Percentiles rank a stretch among this genome's conserved stretches.
phyloP scores from a whole-genome alignment of 2,329 filamentous ascomycete genomes.

The Colletotrichum simmondsii region DNA sequence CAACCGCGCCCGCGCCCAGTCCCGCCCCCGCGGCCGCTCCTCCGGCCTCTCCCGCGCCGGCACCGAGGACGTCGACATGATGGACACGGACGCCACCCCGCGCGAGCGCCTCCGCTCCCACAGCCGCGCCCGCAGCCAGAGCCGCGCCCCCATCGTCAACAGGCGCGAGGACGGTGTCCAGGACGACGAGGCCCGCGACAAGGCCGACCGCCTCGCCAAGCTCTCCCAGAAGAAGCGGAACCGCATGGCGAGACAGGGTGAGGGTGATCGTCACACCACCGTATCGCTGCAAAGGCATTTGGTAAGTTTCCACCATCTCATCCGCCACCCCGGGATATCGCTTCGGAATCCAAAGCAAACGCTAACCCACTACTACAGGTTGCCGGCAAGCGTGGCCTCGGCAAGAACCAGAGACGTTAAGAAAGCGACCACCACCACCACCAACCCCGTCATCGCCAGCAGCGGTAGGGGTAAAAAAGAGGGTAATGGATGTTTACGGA shows the following conservation, averaged over 20 bases:
- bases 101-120: conserved; percentile 75
- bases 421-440: not conserved
- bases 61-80: conserved; percentile 74
- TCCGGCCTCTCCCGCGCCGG: conserved; percentile 70
- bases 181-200: conserved; percentile 72
- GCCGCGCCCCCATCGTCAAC: conserved; percentile 61
- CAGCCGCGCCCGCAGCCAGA: conserved; percentile 71
- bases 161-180: conserved; percentile 82
- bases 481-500: conserved; percentile 24
- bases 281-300: conserved; percentile 89
- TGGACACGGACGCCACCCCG: conserved; percentile 75
- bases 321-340: not conserved
- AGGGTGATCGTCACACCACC: conserved; percentile 90
- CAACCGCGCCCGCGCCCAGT: conserved; percentile 76
- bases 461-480: not conserved
- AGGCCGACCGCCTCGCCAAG: conserved; percentile 89
- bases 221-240: conserved; percentile 98
- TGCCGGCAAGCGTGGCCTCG: conserved; percentile 91
- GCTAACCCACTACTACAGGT: conserved; percentile 65
- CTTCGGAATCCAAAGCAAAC: conserved; percentile 10
- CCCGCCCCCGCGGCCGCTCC: conserved; percentile 77
- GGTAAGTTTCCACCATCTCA: conserved; percentile 64
- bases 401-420: conserved; percentile 83
- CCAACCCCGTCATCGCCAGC: not conserved
- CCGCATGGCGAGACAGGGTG: conserved; percentile 95